A percentile compares a stretch with the other conserved stretches of the same genome.
These are phyloP conservation scores for Ehretia macrophylla DNA, from an alignment of 257 asterid species.

Conservation along the genomic window DNA sequence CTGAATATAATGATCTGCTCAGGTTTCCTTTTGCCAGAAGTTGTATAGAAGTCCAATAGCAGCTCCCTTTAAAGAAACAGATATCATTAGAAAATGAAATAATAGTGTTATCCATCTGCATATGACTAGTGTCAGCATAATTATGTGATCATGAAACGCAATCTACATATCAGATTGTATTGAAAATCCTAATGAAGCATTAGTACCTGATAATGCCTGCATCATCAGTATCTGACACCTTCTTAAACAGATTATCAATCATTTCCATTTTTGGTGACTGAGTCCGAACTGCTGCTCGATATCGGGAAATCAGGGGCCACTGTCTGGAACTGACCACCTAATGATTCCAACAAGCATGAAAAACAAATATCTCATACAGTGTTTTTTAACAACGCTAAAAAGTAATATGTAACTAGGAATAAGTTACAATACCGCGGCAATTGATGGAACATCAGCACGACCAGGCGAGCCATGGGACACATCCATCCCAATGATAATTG, in stretches of 20 bases:
- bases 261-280: conserved; percentile 65
- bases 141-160: too few species aligned
- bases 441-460: conserved; percentile 65
- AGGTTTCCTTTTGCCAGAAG: conserved; percentile 38
- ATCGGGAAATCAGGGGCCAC: conserved; percentile 69
- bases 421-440: conserved; percentile 50
- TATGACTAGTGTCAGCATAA: too few species aligned
- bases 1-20: conserved; percentile 66
- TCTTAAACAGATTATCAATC: conserved; percentile 51
- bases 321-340: conserved; percentile 69
- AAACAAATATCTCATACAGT: neutral
- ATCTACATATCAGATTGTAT: neutral
- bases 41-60: conserved; percentile 40
- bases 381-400: neutral
- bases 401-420: too few species aligned
- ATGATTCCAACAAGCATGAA: conserved; percentile 6
- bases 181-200: neutral
- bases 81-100: too few species aligned
- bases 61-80: conserved; percentile 57
- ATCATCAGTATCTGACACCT: conserved; percentile 33
- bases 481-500: conserved; percentile 76
- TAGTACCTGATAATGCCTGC: conserved; percentile 58
- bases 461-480: conserved; percentile 86
- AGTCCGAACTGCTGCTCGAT: conserved; percentile 64
- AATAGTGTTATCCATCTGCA: too few species aligned